Evolutionary conservation across 2,329 filamentous ascomycete species (phyloP), one percentile per base, ranked within the genome.

Genomic region (Anisogramma anomala): DNA sequence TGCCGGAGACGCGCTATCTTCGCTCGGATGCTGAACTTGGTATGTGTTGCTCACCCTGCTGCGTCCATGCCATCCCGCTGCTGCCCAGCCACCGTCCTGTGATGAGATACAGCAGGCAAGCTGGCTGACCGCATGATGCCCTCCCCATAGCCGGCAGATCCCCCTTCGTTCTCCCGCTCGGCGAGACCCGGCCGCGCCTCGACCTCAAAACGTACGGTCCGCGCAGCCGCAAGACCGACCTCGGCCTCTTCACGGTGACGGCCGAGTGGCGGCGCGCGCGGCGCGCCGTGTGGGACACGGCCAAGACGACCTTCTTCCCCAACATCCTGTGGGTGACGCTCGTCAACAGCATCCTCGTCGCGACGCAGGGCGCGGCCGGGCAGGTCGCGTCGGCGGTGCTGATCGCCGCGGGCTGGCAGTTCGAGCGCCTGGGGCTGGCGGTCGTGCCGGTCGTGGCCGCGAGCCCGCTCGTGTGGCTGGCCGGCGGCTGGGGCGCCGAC

Each of bases 401-500:
- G 25, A 49, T 52, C 26, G 48, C 47, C 13, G 49, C 43, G 9
- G 53, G 55, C 7, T 58, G 54, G 54, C 37, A 51, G 34, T 56
- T 55, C 30, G 50, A 55, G 40, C 50, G 44, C 14, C 47, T 53
- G 3, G 55, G 54, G 3, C 36, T 56, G 9, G 47, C 47, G 3
- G 49, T 53, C 28, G 28, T 57, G 1, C 51, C 54, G 17, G 23
- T 50, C 17, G 41, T 51, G 28, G 28, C 44, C 13, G 49, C 49
- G 8, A 47, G 34, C 17, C 49, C 49, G 2, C 45, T 51, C 3
- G 46, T 49, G 11, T 50, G 48, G 14, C 41, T 60, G 10, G 51
- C 57, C 2, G 59, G 59, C 2, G 60, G 60, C 2, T 58, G 50
- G 22, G 39, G 58, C 6, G 54, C 60, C 17, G 60, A 63, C 48